phyloP scores from a whole-genome alignment of 2,329 filamentous ascomycete genomes.

The Aspergillus spinulosporus region DNA sequence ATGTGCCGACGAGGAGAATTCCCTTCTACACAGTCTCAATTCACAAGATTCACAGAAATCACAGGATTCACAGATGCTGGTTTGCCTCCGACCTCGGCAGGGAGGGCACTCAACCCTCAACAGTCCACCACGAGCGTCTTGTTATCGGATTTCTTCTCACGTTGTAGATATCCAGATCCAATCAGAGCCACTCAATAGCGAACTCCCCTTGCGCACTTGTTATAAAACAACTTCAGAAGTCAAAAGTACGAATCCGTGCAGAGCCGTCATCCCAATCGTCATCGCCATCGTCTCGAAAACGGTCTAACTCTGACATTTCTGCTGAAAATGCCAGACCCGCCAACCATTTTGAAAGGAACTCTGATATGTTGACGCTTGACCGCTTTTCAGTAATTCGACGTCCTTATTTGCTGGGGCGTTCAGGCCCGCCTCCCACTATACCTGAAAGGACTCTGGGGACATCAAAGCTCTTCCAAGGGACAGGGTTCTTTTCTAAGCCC shows the following conservation, averaged over 20 bases:
- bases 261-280: not conserved
- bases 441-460: slow-evolving; percentile 5
- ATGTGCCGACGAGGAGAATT: slow-evolving; percentile 1
- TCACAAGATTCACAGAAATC: not conserved
- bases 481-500: slow-evolving; percentile 21
- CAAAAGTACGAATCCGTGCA: not conserved
- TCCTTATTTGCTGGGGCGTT: slow-evolving; percentile 14
- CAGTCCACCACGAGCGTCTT: no score
- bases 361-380: slow-evolving; percentile 16
- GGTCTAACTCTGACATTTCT: slow-evolving; percentile 1
- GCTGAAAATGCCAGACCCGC: not conserved
- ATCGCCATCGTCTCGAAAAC: not conserved
- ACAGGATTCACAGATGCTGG: not conserved
- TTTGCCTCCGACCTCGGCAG: not conserved
- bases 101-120: not conserved
- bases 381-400: slow-evolving; percentile 19
- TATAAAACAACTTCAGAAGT: not conserved
- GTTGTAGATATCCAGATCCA: no score
- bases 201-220: no score
- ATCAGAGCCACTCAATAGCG: no score
- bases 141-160: no score
- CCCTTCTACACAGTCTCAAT: not conserved
- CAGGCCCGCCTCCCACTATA: slow-evolving; percentile 11
- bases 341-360: slow-evolving; percentile 7
- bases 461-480: slow-evolving; percentile 15